Percentiles rank a stretch among this genome's conserved stretches.
Conservation (phyloP, 805 yeast genomes). For the Millerozyma acaciae region DNA sequence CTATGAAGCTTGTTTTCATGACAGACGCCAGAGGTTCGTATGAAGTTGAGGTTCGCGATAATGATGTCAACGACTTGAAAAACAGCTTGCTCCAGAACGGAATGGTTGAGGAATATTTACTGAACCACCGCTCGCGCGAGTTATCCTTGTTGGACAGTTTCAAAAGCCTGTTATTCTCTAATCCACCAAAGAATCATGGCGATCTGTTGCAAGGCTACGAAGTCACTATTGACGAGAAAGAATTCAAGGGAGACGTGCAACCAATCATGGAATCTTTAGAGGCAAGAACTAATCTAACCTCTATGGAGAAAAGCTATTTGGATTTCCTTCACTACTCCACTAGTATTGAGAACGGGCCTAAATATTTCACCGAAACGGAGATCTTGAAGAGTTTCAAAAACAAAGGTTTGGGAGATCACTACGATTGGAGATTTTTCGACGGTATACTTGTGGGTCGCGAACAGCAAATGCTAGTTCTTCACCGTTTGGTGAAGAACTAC, state of each 20-base stretch:
- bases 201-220: conserved; percentile 4
- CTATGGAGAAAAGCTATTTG: conserved; percentile 16
- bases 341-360: conserved; percentile 19
- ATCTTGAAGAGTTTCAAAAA: conserved; percentile 13
- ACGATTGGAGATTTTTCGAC: conserved; percentile 38
- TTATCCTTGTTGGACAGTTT: conserved; percentile 9
- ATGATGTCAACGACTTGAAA: conserved; percentile 11
- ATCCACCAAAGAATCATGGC: conserved; percentile 7
- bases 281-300: conserved; percentile 3
- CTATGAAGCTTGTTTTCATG: conserved; percentile 27
- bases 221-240: conserved; percentile 15
- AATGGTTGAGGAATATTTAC: conserved; percentile 13
- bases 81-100: conserved; percentile 21
- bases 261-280: conserved; percentile 13
- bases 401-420: conserved; percentile 28
- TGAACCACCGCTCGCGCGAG: background rate
- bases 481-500: conserved; percentile 51
- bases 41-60: conserved; percentile 15
- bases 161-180: conserved; percentile 8
- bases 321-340: conserved; percentile 15
- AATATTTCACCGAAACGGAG: conserved; percentile 25
- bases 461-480: conserved; percentile 36
- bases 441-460: conserved; percentile 26
- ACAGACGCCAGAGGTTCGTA: conserved; percentile 19
- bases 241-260: conserved; percentile 22